Conservation (phyloP, 2,329 filamentous ascomycete genomes). For the Magnaporthiopsis incrustans region DNA sequence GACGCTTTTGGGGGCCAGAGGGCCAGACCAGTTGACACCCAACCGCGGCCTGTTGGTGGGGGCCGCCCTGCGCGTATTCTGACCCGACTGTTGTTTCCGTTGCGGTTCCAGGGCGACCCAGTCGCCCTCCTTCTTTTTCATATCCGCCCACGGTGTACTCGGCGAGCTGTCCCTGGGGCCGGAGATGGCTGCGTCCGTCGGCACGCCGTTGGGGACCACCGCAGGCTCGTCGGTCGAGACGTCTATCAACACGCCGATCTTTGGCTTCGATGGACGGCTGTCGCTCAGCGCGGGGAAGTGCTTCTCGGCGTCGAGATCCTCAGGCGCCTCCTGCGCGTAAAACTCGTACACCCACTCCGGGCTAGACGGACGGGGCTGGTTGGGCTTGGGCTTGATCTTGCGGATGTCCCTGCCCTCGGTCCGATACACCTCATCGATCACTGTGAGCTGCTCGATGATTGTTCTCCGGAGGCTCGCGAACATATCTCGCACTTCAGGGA, state of each 20-base stretch:
- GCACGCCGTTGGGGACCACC: neutral
- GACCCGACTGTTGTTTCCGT: neutral
- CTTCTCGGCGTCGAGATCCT: neutral
- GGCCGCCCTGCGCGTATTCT: neutral
- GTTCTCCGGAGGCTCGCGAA: neutral
- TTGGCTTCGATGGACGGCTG: neutral
- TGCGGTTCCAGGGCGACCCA: neutral
- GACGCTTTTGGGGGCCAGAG: neutral
- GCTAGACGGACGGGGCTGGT: neutral
- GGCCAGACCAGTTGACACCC: neutral
- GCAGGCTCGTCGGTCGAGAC: neutral
- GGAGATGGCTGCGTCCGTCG: neutral
- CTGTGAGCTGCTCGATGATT: neutral
- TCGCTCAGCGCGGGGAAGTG: neutral
- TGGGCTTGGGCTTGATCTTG: neutral
- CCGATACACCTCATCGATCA: neutral
- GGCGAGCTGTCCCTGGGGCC: neutral
- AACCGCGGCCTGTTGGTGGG: neutral
- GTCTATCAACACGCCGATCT: neutral
- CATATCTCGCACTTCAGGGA: slow-evolving; percentile 1
- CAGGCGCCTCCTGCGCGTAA: neutral
- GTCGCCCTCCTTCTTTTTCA: neutral
- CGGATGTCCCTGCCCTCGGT: neutral
- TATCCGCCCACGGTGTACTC: neutral
- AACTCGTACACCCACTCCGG: neutral